These are phyloP conservation scores for Solanum microdontum DNA, from an alignment of 257 asterid species.

Conservation along the genomic window DNA sequence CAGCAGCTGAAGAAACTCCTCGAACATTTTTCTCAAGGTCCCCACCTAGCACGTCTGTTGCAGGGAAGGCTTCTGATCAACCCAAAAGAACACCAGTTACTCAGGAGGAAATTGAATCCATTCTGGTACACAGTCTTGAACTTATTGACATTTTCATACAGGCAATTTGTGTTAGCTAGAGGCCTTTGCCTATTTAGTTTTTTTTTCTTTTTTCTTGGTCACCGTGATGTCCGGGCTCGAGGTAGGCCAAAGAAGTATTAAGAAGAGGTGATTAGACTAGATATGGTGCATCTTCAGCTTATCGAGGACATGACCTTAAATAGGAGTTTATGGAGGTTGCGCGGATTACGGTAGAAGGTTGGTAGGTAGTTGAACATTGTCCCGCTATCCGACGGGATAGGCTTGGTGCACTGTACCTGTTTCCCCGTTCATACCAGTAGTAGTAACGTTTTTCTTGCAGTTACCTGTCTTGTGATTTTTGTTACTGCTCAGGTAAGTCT, in stretches of 20 bases:
- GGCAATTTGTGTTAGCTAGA: neutral
- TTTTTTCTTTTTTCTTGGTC: neutral
- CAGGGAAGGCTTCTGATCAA: conserved; percentile 95
- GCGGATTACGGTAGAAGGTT: neutral
- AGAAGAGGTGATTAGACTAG: neutral
- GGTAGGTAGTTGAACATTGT: neutral
- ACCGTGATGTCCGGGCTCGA: neutral
- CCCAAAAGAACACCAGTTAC: conserved; percentile 84
- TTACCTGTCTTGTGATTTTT: neutral
- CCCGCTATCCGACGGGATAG: neutral
- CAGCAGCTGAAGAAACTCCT: conserved; percentile 31
- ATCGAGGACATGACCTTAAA: neutral
- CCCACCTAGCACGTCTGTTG: conserved; percentile 33
- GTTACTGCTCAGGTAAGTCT: neutral
- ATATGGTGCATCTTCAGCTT: neutral
- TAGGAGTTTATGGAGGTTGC: neutral
- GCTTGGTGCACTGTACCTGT: neutral
- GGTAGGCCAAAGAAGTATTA: neutral
- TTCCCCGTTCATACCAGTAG: neutral
- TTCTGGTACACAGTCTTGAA: conserved; percentile 40
- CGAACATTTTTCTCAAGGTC: conserved; percentile 44
- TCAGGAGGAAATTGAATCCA: conserved; percentile 76
- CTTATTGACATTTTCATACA: neutral
- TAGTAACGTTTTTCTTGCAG: neutral
- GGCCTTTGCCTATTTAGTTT: neutral